Percentiles rank a stretch among this genome's conserved stretches.
These are phyloP conservation scores for Chlorella sp. DNA, from an alignment of 139 green algal species.

Conservation along the genomic window DNA sequence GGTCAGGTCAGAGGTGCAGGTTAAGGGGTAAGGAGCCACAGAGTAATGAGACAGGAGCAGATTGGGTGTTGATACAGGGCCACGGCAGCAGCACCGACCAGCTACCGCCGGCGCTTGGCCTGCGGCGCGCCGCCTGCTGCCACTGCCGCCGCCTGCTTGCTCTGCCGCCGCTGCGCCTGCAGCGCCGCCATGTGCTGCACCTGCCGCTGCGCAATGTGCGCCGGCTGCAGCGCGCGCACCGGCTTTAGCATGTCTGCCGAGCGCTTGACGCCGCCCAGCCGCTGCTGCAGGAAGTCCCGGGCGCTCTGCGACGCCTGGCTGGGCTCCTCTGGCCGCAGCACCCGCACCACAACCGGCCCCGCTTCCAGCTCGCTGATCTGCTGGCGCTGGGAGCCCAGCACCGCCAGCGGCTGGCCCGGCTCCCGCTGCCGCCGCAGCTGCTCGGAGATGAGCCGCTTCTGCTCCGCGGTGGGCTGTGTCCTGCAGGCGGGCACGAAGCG, in stretches of 20 bases:
- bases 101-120: neutral
- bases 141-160: neutral
- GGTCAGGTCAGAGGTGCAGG: too few species aligned
- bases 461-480: neutral
- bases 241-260: slow-evolving; percentile 21
- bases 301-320: slow-evolving; percentile 6
- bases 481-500: too few species aligned
- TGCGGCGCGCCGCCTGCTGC: neutral
- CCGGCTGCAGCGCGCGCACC: neutral
- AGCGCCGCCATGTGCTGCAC: neutral
- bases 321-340: slow-evolving; percentile 1
- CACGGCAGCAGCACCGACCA: too few species aligned
- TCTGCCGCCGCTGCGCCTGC: neutral
- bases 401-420: neutral
- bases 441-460: slow-evolving; percentile 24
- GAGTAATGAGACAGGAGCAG: too few species aligned
- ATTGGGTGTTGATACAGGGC: too few species aligned
- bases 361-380: neutral
- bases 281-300: slow-evolving; percentile 23
- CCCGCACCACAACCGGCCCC: slow-evolving; percentile 23
- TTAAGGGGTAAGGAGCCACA: too few species aligned
- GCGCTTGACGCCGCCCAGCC: slow-evolving; percentile 20
- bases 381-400: neutral
- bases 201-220: neutral
- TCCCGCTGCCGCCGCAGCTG: slow-evolving; percentile 18